phyloP scores from a whole-genome alignment of 768 basidiomycete genomes.

The Auriscalpium microsporum region DNA sequence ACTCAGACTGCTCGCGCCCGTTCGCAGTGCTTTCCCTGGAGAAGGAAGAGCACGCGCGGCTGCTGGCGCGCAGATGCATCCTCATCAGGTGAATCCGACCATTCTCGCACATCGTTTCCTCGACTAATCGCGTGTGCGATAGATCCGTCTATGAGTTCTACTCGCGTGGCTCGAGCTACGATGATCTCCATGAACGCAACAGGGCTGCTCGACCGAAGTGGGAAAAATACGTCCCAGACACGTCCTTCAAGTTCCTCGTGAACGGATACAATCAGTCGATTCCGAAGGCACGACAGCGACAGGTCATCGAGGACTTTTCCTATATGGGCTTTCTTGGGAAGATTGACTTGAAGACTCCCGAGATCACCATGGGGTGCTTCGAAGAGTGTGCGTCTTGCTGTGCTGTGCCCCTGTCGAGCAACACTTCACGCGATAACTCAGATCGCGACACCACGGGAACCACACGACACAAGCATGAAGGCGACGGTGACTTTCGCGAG shows the following conservation, averaged over 20 bases:
- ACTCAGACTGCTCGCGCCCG: conserved; percentile 49
- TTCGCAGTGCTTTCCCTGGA: conserved; percentile 69
- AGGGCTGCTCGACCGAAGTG: conserved; percentile 38
- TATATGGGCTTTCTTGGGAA: conserved; percentile 80
- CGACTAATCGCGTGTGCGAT: neutral
- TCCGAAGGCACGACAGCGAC: conserved; percentile 52
- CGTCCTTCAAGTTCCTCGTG: conserved; percentile 76
- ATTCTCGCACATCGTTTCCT: neutral
- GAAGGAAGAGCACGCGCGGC: conserved; percentile 60
- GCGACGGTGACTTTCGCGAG: conserved; percentile 59
- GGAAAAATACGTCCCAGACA: conserved; percentile 50
- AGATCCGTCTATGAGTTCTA: conserved; percentile 79
- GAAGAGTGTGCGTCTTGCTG: conserved; percentile 69
- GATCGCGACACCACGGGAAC: conserved; percentile 43
- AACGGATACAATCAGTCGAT: conserved; percentile 70
- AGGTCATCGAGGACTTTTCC: conserved; percentile 68
- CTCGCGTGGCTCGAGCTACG: conserved; percentile 61
- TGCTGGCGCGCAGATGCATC: conserved; percentile 72
- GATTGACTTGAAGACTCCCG: conserved; percentile 75
- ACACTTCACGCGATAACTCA: conserved; percentile 15
- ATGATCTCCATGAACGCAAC: conserved; percentile 55
- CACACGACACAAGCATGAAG: conserved; percentile 41
- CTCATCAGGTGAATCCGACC: conserved; percentile 59
- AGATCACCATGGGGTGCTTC: conserved; percentile 63
- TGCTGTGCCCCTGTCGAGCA: conserved; percentile 11